Evolutionary conservation across 768 basidiomycete species (phyloP).

Genomic region (Macrolepiota dolichaula): DNA sequence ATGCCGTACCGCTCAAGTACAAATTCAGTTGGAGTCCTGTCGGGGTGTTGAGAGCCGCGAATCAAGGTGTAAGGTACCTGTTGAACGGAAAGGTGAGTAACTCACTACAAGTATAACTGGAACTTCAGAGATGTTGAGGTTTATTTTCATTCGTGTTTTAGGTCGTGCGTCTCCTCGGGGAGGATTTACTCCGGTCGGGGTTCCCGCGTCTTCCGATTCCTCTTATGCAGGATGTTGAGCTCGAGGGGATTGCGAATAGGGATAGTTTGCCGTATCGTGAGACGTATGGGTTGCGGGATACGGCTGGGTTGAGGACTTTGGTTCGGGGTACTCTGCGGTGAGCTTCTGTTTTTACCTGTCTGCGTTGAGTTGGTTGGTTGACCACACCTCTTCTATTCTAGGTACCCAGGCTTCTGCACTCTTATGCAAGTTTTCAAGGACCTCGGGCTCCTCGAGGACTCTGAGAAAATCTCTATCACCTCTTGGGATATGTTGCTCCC

Average conservation of each 20-base stretch:
- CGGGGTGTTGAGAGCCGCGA: slow-evolving; percentile 79
- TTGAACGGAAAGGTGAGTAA: slow-evolving; percentile 53
- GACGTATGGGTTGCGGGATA: slow-evolving; percentile 52
- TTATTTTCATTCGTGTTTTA: slow-evolving; percentile 21
- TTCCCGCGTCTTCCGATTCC: slow-evolving; percentile 72
- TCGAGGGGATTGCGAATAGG: slow-evolving; percentile 88
- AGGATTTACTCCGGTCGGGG: slow-evolving; percentile 48
- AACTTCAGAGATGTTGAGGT: not conserved
- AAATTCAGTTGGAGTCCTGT: slow-evolving; percentile 94
- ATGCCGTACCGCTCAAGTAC: slow-evolving; percentile 72
- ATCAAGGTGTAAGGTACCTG: slow-evolving; percentile 68
- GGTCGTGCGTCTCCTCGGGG: slow-evolving; percentile 46
- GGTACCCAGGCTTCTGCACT: slow-evolving; percentile 81
- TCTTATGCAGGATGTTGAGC: slow-evolving; percentile 38
- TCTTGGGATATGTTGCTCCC: slow-evolving; percentile 37
- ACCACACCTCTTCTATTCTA: slow-evolving; percentile 25
- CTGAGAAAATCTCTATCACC: slow-evolving; percentile 29
- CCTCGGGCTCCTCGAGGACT: slow-evolving; percentile 63
- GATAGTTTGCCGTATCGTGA: slow-evolving; percentile 71
- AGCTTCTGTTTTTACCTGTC: slow-evolving; percentile 8
- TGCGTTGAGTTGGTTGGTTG: not conserved
- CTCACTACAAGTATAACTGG: no score
- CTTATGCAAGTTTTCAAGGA: slow-evolving; percentile 70
- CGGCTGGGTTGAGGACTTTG: slow-evolving; percentile 51
- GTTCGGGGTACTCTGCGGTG: slow-evolving; percentile 85